These are phyloP conservation scores for Penicillium palitans DNA, from an alignment of 2,329 filamentous ascomycete species.

Conservation along the genomic window DNA sequence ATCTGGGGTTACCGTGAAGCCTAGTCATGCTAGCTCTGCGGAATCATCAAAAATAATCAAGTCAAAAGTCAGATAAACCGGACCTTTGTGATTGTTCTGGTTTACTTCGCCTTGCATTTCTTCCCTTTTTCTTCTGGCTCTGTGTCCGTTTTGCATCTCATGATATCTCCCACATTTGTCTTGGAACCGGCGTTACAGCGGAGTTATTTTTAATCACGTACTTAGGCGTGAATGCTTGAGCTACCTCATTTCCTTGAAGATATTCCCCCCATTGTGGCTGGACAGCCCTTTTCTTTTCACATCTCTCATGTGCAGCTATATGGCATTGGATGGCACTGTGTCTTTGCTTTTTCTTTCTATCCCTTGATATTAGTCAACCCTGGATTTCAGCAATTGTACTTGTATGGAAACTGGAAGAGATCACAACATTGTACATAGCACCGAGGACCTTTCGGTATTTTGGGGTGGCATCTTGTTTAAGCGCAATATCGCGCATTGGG, in stretches of 20 bases:
- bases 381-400: background rate
- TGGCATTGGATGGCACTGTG: background rate
- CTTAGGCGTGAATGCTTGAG: background rate
- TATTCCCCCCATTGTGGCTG: background rate
- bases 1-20: constrained; percentile 31
- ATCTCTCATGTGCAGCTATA: background rate
- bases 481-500: background rate
- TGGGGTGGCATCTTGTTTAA: background rate
- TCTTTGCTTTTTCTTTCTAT: background rate
- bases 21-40: constrained; percentile 1
- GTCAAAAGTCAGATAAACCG: background rate
- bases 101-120: background rate
- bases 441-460: background rate
- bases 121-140: background rate
- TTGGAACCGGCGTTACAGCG: constrained; percentile 1
- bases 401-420: constrained; percentile 1
- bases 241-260: background rate
- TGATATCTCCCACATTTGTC: constrained; percentile 3
- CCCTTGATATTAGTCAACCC: background rate
- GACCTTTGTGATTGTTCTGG: background rate
- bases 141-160: constrained; percentile 10
- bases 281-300: background rate
- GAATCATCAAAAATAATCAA: background rate
- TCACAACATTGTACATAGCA: constrained; percentile 7
- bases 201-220: background rate